Evolutionary conservation across 2,329 filamentous ascomycete genomes (phyloP), one percentile per base, ranked within the genome.

Genomic region (Fusarium sororula): DNA sequence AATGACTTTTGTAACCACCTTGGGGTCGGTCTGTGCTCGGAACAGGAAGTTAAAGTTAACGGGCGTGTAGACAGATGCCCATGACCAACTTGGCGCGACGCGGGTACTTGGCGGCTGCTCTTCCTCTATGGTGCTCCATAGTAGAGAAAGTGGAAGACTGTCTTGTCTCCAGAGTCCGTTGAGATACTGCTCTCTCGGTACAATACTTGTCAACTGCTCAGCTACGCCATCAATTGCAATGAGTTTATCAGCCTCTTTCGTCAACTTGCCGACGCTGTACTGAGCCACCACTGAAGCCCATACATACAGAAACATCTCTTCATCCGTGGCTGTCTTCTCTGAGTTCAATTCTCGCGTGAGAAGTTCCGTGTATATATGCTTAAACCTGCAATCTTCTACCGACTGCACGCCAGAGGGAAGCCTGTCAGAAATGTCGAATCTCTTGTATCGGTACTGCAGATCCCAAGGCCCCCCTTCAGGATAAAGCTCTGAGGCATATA

Each of bases 271-370:
- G 10, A 26, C 32, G n/a, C 47, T 66, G 20, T 66, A 66, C 22
- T 66, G 58, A n/a, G 63, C 20, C 4, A 63, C 58, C 11, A 65
- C 35, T 10, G 58, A 63, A 24, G 57, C 39, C 63, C 58, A 65
- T 12, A 66, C 63, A 11, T 63, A 66, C 17, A 64, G 20, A 22
- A 66, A 64, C 41, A 66, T 63, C n/a, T 66, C 63, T 3, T 63
- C 20, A 15, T 63, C 39, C 4, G 22, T 45, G 2, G 22, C 18
- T 1, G 12, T 7, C 10, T 24, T 47, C 10, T 48, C 35, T 6
- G 12, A 3, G 1, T 8, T 11, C 1, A 37, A 1, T 8, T 44
- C 24, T 14, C 26, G 42, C 6, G 64, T 58, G 3, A 67, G 50
- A 6, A 67, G 14, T 12, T 44, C 44, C 2, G 60, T 65, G 8